A percentile compares a stretch with the other conserved stretches of the same genome.
phyloP scores from a whole-genome alignment of 1,139 yeast genomes.

The Chernovozyma aurita region DNA sequence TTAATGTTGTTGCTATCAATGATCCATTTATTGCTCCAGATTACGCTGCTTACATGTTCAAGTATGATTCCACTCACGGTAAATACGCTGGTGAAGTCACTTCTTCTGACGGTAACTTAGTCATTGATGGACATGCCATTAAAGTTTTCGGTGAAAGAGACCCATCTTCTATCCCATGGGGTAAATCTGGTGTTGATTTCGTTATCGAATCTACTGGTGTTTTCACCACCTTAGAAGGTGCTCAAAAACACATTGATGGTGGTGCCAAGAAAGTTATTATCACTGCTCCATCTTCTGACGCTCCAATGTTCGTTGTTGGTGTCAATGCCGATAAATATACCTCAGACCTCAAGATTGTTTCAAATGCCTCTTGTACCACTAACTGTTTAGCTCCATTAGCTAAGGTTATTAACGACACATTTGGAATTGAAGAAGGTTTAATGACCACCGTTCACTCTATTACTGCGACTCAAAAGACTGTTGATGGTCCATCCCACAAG shows the following conservation, averaged over 20 bases:
- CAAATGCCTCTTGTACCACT: conserved; percentile 89
- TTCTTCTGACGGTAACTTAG: conserved; percentile 49
- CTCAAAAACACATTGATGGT: conserved; percentile 73
- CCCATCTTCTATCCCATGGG: conserved; percentile 83
- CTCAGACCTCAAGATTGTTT: conserved; percentile 64
- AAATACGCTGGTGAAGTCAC: conserved; percentile 65
- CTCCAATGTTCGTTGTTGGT: conserved; percentile 87
- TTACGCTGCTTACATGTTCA: conserved; percentile 85
- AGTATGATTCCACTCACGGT: conserved; percentile 87
- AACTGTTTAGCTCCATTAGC: conserved; percentile 89
- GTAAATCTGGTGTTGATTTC: conserved; percentile 68
- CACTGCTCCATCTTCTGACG: conserved; percentile 84
- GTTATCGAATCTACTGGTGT: conserved; percentile 89
- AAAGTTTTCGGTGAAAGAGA: conserved; percentile 71
- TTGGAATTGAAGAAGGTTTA: conserved; percentile 81
- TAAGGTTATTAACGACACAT: conserved; percentile 74
- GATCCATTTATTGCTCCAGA: conserved; percentile 82
- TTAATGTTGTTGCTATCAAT: conserved; percentile 74
- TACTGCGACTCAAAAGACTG: conserved; percentile 89
- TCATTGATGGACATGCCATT: conserved; percentile 68
- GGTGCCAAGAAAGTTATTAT: conserved; percentile 90
- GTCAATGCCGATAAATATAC: conserved; percentile 74
- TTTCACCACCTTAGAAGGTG: conserved; percentile 75
- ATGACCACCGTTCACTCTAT: conserved; percentile 91
- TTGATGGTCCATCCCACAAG: conserved; percentile 89